Evolutionary conservation across 73 alveolate genomes (phyloP), one percentile per base, ranked within the genome.

Genomic region (Breviolum minutum): DNA sequence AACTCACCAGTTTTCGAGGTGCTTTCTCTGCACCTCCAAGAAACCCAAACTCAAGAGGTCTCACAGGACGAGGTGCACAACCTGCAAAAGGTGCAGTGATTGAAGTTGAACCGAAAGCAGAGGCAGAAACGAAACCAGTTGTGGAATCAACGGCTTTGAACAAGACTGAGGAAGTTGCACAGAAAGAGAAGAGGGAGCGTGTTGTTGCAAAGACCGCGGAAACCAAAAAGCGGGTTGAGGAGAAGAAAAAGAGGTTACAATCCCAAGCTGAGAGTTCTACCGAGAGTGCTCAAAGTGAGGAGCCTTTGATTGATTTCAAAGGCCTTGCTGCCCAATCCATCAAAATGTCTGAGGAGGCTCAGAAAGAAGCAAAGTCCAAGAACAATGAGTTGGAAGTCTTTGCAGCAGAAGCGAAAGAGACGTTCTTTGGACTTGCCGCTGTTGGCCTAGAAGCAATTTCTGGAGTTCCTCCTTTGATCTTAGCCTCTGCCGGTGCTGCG

Each of bases 271-370:
- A 68, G 60, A 24, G 30, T 8, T 54, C 6, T n/a, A 16, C 17
- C 27, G 76, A 48, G n/a, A 81, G 60, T 27, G 68, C 22, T 27
- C 20, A n/a, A 30, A 64, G 48, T 27, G 70, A 54, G 30, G 11
- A 11, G 48, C 62, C 54, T 40, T 29, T 68, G 95, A 61, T 76
- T 92, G 98, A 76, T 64, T 92, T 62, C 80, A 68, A 64, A 30
- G 89, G 68, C 54, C 66, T 70, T 54, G 98, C 98, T 54, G 32
- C 62, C 30, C 91, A 92, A 92, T 70, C 98, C 74, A 80, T 32
- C 68, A 48, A 60, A 11, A 92, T 92, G 98, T 88, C 98, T 7
- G 98, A 80, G 40, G 98, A 92, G 11, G 98, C 98, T 60, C 80
- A 54, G 69, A 76, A 74, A 29, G 98, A 92, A 61, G 98, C 98